Percentiles rank a stretch among this genome's conserved stretches.
Conservation (phyloP, 2,329 filamentous ascomycete species). For the Pseudogymnoascus sp. region DNA sequence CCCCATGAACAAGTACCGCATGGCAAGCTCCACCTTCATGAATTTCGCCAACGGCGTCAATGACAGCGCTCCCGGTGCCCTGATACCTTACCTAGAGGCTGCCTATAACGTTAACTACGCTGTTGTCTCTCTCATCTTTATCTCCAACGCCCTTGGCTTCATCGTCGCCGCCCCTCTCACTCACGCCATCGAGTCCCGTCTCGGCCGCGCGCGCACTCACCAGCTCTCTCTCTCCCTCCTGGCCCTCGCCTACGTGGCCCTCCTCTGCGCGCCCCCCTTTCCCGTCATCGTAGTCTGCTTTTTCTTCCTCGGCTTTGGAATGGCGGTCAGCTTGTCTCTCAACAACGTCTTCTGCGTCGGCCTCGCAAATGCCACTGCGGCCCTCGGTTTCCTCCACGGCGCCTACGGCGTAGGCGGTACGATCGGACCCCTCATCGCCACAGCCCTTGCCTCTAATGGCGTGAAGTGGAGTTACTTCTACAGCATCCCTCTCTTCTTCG, state of each 20-base stretch:
- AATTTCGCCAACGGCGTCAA: conserved; percentile 64
- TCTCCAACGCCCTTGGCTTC: conserved; percentile 70
- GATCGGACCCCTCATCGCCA: conserved; percentile 65
- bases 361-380: conserved; percentile 44
- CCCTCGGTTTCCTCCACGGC: conserved; percentile 59
- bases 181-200: conserved; percentile 51
- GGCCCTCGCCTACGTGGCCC: conserved; percentile 53
- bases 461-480: conserved; percentile 67
- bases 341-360: conserved; percentile 53
- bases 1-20: conserved; percentile 62
- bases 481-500: conserved; percentile 53
- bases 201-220: conserved; percentile 60
- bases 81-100: conserved; percentile 73
- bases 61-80: conserved; percentile 67
- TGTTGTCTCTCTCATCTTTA: conserved; percentile 73
- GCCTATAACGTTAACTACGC: conserved; percentile 70
- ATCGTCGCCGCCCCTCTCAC: conserved; percentile 62
- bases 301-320: conserved; percentile 56
- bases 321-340: conserved; percentile 49
- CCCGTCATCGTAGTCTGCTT: conserved; percentile 59
- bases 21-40: conserved; percentile 56
- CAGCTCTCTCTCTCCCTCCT: conserved; percentile 51
- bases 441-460: conserved; percentile 55
- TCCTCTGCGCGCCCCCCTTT: conserved; percentile 64
- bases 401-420: conserved; percentile 59